These are phyloP conservation scores for Solanum chilense DNA, from an alignment of 257 asterid genomes.

Conservation along the genomic window DNA sequence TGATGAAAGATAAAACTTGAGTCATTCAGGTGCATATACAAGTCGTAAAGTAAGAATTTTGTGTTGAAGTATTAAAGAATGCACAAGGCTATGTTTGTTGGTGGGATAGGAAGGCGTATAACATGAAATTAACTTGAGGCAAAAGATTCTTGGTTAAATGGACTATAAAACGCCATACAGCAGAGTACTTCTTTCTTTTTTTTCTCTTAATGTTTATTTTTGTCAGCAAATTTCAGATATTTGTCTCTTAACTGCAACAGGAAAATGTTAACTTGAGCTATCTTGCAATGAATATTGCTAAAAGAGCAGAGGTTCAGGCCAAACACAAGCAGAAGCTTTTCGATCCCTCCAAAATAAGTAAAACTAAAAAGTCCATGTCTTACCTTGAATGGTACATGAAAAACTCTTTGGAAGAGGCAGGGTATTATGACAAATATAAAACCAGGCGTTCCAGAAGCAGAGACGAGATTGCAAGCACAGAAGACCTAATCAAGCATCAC, in stretches of 20 bases:
- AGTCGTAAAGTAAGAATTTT: neutral
- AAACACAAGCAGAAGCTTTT: neutral
- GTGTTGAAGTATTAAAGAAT: neutral
- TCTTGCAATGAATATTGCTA: neutral
- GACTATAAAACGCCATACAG: neutral
- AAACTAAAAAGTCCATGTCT: conserved; percentile 4
- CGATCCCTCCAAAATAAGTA: conserved; percentile 13
- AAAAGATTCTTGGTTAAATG: neutral
- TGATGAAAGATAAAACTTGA: neutral
- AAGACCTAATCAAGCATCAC: conserved; percentile 4
- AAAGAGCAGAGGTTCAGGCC: neutral
- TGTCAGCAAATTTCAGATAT: neutral
- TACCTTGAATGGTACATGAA: conserved; percentile 24
- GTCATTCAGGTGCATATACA: neutral
- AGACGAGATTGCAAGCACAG: conserved; percentile 7
- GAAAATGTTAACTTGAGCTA: neutral
- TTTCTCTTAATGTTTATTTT: neutral
- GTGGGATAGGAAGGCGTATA: neutral
- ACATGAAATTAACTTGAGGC: neutral
- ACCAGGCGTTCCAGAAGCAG: neutral
- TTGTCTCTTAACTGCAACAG: neutral
- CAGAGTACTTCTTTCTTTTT: neutral
- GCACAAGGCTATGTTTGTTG: neutral
- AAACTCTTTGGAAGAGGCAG: conserved; percentile 2
- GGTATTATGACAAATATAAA: conserved; percentile 21